phyloP scores from a whole-genome alignment of 805 yeast species.

The Torulaspora indica region DNA sequence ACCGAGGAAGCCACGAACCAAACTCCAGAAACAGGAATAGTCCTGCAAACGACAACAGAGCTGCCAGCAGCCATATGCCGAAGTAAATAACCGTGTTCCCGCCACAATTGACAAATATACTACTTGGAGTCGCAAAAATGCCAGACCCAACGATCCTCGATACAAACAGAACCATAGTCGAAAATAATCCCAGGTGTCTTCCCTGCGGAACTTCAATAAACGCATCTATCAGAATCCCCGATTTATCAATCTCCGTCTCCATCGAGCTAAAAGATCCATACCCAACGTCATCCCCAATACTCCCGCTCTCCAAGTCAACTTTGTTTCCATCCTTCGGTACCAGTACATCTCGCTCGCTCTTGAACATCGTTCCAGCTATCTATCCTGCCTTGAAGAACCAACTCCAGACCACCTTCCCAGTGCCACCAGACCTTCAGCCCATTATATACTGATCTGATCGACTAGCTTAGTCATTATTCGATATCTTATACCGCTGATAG shows the following conservation, averaged over 20 bases:
- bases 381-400: too few species aligned
- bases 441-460: neutral
- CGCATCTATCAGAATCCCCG: conserved; percentile 11
- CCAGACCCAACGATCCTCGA: conserved; percentile 76
- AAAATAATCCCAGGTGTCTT: conserved; percentile 63
- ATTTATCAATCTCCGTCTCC: conserved; percentile 5
- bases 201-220: conserved; percentile 55
- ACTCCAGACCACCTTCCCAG: too few species aligned
- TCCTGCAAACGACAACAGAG: conserved; percentile 60
- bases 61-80: conserved; percentile 59
- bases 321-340: conserved; percentile 1
- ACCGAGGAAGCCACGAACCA: conserved; percentile 65
- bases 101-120: conserved; percentile 62
- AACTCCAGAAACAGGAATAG: conserved; percentile 61
- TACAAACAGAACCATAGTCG: conserved; percentile 59
- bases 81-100: conserved; percentile 60
- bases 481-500: neutral
- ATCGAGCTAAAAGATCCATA: conserved; percentile 13
- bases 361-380: neutral
- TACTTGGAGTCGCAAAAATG: conserved; percentile 66
- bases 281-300: conserved; percentile 1
- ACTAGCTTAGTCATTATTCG: neutral
- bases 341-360: neutral
- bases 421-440: neutral
- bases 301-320: conserved; percentile 4